phyloP scores from a whole-genome alignment of 495 filamentous ascomycete species.

The Rusavskia elegans region DNA sequence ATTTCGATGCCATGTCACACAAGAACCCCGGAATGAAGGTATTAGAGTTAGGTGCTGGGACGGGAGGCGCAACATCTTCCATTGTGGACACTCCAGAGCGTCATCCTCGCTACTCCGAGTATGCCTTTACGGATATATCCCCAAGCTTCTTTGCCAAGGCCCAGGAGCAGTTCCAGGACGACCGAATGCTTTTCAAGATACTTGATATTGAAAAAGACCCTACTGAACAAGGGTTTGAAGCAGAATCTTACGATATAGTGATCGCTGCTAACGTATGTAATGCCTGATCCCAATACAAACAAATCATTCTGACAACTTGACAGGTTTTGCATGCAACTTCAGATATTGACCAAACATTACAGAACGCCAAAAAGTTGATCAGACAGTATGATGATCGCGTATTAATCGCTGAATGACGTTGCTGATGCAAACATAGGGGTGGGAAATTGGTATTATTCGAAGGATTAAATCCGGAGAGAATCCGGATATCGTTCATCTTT shows the following conservation, averaged over 20 bases:
- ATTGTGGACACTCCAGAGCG: constrained; percentile 8
- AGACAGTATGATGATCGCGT: too few species aligned
- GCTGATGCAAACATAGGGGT: too few species aligned
- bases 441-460: too few species aligned
- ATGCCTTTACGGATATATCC: constrained; percentile 37
- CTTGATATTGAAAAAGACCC: constrained; percentile 2
- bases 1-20: neutral
- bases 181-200: neutral
- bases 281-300: constrained; percentile 16
- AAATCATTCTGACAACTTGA: constrained; percentile 1
- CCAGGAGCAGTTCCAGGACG: constrained; percentile 10
- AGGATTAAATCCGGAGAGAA: too few species aligned
- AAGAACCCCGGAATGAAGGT: constrained; percentile 17
- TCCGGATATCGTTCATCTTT: too few species aligned
- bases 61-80: constrained; percentile 19
- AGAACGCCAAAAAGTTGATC: too few species aligned
- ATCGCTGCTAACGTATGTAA: constrained; percentile 4
- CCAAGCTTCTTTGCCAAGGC: constrained; percentile 23
- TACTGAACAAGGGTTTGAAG: constrained; percentile 8
- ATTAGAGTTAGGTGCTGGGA: constrained; percentile 38
- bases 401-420: too few species aligned
- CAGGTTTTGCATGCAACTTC: constrained; percentile 10
- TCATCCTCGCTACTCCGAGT: constrained; percentile 15
- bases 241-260: constrained; percentile 8
- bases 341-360: too few species aligned